phyloP scores from a whole-genome alignment of 2,329 filamentous ascomycete species.

The Ceratocystis destructans region DNA sequence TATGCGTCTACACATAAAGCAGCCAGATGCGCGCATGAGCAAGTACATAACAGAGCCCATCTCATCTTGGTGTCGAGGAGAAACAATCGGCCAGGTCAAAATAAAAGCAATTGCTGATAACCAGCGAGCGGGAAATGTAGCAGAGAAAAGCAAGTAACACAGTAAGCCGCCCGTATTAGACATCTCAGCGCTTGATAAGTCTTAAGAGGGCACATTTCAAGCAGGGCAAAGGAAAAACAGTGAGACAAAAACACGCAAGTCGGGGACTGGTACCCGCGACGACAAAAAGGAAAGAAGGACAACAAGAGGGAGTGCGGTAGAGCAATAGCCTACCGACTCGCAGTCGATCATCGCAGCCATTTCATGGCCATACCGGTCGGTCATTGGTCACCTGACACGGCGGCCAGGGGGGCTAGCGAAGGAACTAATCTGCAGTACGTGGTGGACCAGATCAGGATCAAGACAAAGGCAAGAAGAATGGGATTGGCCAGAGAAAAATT shows the following conservation, averaged over 20 bases:
- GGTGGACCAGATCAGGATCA: conserved; percentile 17
- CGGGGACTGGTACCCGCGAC: not conserved
- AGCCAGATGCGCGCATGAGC: too few relatives aligned
- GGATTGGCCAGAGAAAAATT: not conserved
- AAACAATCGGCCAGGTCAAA: too few relatives aligned
- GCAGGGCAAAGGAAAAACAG: not conserved
- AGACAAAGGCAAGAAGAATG: conserved; percentile 9
- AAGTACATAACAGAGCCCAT: too few relatives aligned
- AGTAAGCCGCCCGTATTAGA: not conserved
- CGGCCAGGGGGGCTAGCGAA: not conserved
- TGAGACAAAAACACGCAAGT: not conserved
- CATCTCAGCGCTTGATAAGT: conserved; percentile 4
- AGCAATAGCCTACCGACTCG: too few relatives aligned
- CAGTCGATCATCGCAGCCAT: too few relatives aligned
- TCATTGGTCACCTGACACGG: not conserved
- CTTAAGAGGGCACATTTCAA: not conserved
- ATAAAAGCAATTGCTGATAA: not conserved
- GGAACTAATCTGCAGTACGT: conserved; percentile 12
- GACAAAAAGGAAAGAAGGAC: not conserved
- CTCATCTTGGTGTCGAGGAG: too few relatives aligned
- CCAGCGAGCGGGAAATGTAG: not conserved
- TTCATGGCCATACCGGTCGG: not conserved
- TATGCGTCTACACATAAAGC: too few relatives aligned
- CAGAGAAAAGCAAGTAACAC: not conserved
- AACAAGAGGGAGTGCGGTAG: not conserved